Percentiles rank a stretch among this genome's conserved stretches.
These are phyloP conservation scores for Gnetum montanum DNA, from an alignment of 75 land plant genomes.

Conservation along the genomic window DNA sequence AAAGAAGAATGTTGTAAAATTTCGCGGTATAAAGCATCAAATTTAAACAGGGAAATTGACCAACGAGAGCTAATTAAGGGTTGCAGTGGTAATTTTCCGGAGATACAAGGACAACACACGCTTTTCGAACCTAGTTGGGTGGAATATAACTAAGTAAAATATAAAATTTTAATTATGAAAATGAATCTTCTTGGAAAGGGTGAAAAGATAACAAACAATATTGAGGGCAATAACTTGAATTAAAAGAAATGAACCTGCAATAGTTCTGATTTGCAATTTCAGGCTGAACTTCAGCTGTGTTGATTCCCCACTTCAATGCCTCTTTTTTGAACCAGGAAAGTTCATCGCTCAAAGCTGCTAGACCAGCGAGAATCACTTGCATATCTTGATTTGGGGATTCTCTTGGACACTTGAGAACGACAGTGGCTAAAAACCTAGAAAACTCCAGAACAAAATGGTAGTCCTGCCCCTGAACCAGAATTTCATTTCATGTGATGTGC, in stretches of 20 bases:
- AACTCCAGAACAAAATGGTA: conserved; percentile 74
- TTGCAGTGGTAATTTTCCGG: neutral
- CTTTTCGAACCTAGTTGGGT: neutral
- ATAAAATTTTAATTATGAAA: neutral
- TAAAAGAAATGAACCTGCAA: conserved; percentile 48
- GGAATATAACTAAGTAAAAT: neutral
- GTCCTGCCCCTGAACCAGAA: conserved; percentile 89
- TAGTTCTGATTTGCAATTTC: conserved; percentile 44
- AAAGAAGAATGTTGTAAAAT: too few species aligned
- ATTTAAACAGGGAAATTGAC: too few species aligned
- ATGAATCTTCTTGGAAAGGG: neutral
- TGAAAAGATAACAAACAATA: too few species aligned
- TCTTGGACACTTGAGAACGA: conserved; percentile 56
- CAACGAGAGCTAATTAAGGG: too few species aligned
- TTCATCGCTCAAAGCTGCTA: conserved; percentile 59
- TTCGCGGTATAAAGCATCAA: too few species aligned
- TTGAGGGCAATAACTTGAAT: neutral
- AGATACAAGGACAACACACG: neutral
- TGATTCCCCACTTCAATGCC: conserved; percentile 54
- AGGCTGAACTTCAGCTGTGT: conserved; percentile 13
- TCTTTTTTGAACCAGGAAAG: conserved; percentile 71
- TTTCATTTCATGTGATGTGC: too few species aligned
- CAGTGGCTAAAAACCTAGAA: conserved; percentile 62
- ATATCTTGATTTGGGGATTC: conserved; percentile 24
- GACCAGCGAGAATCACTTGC: conserved; percentile 49